Conservation (phyloP, 768 basidiomycete genomes). For the Gyrodon lividus region DNA sequence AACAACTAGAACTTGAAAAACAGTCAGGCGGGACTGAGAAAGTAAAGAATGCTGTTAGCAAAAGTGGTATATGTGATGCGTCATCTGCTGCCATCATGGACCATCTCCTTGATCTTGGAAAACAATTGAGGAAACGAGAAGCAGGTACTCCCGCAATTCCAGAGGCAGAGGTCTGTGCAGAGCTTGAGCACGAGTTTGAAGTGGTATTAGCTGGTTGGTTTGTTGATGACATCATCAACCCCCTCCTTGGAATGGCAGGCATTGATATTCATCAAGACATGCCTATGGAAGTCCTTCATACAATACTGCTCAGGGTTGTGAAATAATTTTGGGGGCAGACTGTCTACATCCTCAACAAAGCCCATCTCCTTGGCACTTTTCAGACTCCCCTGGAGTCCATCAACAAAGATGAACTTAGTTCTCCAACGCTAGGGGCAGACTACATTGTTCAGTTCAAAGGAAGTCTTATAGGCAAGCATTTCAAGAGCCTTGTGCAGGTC, state of each 20-base stretch:
- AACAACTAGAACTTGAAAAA: conserved; percentile 7
- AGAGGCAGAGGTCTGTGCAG: not conserved
- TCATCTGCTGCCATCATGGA: conserved; percentile 30
- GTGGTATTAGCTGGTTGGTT: not conserved
- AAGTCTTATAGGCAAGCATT: conserved; percentile 32
- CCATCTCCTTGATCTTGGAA: conserved; percentile 33
- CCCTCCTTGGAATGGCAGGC: conserved; percentile 11
- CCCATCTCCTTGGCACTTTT: conserved; percentile 17
- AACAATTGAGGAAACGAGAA: not conserved
- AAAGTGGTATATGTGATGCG: conserved; percentile 36
- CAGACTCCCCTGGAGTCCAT: conserved; percentile 25
- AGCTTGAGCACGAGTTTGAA: conserved; percentile 6
- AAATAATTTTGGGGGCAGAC: conserved; percentile 32
- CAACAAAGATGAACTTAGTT: conserved; percentile 20
- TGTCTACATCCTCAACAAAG: conserved; percentile 17
- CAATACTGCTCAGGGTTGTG: conserved; percentile 30
- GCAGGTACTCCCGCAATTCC: not conserved
- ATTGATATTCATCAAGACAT: conserved; percentile 31
- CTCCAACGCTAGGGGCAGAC: conserved; percentile 24
- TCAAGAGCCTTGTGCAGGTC: conserved; percentile 28
- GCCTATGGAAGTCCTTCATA: conserved; percentile 33
- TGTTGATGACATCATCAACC: conserved; percentile 13
- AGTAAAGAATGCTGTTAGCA: conserved; percentile 23
- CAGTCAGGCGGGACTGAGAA: conserved; percentile 11
- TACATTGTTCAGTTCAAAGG: conserved; percentile 33